Evolutionary conservation across 768 basidiomycete genomes (phyloP).

Genomic region (Mycena crocata): DNA sequence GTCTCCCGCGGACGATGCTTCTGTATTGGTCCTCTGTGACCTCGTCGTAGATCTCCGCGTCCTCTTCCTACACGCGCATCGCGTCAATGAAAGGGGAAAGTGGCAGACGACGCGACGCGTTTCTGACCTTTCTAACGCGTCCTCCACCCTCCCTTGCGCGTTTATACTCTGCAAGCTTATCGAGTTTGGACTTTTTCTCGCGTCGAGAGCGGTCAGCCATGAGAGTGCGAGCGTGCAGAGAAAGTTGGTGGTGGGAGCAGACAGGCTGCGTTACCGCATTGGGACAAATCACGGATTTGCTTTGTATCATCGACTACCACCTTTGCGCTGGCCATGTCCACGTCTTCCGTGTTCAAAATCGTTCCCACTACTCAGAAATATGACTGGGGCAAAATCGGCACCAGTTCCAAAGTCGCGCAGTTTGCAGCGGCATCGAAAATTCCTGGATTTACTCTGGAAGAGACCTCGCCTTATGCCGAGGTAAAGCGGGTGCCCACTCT

Average conservation of each 20-base stretch:
- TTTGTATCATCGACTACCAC: no score
- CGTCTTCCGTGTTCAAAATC: conserved; percentile 76
- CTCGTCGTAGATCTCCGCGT: conserved; percentile 85
- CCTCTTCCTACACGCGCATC: conserved; percentile 58
- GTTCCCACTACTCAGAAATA: conserved; percentile 88
- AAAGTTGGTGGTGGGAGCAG: no score
- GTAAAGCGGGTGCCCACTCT: conserved; percentile 51
- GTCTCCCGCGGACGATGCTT: conserved; percentile 82
- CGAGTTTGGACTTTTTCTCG: conserved; percentile 51
- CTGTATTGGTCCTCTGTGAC: conserved; percentile 92
- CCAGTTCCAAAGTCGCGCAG: conserved; percentile 87
- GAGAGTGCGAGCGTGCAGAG: neutral
- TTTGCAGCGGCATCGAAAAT: conserved; percentile 73
- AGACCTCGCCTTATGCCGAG: conserved; percentile 90
- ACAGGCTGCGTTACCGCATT: no score
- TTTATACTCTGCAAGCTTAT: conserved; percentile 71
- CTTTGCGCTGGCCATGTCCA: conserved; percentile 7
- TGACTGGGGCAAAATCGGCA: conserved; percentile 94
- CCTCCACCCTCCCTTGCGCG: conserved; percentile 69
- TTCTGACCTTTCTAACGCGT: conserved; percentile 67
- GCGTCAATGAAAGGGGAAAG: conserved; percentile 15
- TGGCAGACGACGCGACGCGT: conserved; percentile 27
- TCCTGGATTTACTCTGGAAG: conserved; percentile 75
- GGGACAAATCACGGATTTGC: conserved; percentile 17
- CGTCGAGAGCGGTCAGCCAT: conserved; percentile 58